Percentiles rank a stretch among this genome's conserved stretches.
These are phyloP conservation scores for Plasmodium sp. DNA, from an alignment of 169 alveolate species.

Conservation along the genomic window DNA sequence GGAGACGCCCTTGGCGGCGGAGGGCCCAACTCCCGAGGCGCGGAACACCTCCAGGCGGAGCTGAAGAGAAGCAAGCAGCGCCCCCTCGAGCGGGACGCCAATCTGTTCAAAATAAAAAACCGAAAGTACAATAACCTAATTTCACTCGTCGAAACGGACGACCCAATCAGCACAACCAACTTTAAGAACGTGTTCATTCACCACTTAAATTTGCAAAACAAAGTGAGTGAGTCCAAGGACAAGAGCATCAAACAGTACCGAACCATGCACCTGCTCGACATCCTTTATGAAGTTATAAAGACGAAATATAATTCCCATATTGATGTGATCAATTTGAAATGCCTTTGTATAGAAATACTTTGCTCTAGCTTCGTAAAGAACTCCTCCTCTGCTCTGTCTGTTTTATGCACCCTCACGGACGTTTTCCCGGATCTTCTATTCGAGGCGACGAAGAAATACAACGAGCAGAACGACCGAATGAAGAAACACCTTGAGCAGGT, in stretches of 20 bases:
- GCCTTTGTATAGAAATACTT: slow-evolving; percentile 56
- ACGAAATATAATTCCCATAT: slow-evolving; percentile 39
- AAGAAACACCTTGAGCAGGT: slow-evolving; percentile 30
- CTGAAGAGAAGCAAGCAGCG: neutral
- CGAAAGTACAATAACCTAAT: slow-evolving; percentile 27
- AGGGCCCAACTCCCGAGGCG: neutral
- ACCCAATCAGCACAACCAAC: neutral
- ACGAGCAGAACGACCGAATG: slow-evolving; percentile 11
- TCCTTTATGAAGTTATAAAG: slow-evolving; percentile 48
- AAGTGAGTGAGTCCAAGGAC: slow-evolving; percentile 2
- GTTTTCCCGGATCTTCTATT: slow-evolving; percentile 35
- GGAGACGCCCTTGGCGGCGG: neutral
- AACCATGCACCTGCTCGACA: slow-evolving; percentile 60
- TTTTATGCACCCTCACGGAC: slow-evolving; percentile 39
- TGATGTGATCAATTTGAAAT: slow-evolving; percentile 59
- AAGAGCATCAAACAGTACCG: slow-evolving; percentile 23
- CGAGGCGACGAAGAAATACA: slow-evolving; percentile 24
- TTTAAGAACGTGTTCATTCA: slow-evolving; percentile 68
- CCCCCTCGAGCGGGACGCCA: neutral
- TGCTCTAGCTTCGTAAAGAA: slow-evolving; percentile 72
- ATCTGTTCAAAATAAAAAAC: slow-evolving; percentile 25
- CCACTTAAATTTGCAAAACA: slow-evolving; percentile 14
- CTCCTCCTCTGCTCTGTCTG: slow-evolving; percentile 70
- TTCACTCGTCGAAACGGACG: slow-evolving; percentile 51
- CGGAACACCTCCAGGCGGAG: neutral